A percentile compares a stretch with the other conserved stretches of the same genome.
Evolutionary conservation across 352 stramenopile species (phyloP).

Genomic region (Pythium monospermum): DNA sequence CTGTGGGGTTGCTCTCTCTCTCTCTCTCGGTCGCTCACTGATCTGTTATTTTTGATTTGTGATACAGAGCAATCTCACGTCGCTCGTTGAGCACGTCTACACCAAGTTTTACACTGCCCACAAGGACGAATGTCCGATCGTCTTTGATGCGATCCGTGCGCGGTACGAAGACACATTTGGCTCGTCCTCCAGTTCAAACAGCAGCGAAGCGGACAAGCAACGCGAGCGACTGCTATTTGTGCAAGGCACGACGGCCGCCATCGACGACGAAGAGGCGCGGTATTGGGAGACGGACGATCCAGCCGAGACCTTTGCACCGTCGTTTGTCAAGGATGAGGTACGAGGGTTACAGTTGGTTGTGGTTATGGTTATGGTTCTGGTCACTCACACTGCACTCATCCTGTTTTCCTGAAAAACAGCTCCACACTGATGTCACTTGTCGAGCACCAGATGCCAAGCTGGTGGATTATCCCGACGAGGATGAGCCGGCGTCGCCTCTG

Average conservation of each 20-base stretch:
- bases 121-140: constrained; percentile 59
- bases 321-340: constrained; percentile 48
- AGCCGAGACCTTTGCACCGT: constrained; percentile 27
- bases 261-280: constrained; percentile 72
- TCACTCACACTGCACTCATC: neutral
- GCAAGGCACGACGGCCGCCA: constrained; percentile 26
- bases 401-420: constrained; percentile 15
- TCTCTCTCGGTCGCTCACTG: too few species aligned
- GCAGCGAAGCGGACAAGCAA: constrained; percentile 14
- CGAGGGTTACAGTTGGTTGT: neutral
- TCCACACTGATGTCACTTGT: constrained; percentile 44
- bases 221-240: constrained; percentile 50
- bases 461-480: constrained; percentile 70
- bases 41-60: neutral
- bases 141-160: constrained; percentile 66
- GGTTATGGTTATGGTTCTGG: neutral
- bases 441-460: constrained; percentile 49
- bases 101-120: constrained; percentile 76
- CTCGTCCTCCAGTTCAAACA: constrained; percentile 18
- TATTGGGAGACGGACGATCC: constrained; percentile 77
- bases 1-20: too few species aligned
- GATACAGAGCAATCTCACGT: constrained; percentile 51
- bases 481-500: constrained; percentile 27
- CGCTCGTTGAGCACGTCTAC: constrained; percentile 72
- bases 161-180: constrained; percentile 52